Conservation (phyloP, 2,329 filamentous ascomycete species). For the Xylariaceae sp. region DNA sequence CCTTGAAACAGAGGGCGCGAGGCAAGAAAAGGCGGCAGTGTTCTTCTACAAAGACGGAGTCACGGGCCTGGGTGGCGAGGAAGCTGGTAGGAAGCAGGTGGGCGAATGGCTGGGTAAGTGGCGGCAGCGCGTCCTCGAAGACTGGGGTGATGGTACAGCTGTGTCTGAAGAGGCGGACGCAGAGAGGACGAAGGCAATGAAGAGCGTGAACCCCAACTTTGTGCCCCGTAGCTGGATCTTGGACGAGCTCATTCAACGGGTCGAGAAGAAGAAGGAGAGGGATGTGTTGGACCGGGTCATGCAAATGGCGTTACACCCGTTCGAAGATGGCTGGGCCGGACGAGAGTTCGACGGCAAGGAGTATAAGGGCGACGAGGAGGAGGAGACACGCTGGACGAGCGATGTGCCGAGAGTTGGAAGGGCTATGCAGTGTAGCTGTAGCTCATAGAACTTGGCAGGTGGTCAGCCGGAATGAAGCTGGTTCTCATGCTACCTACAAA, state of each 20-base stretch:
- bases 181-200: constrained; percentile 70
- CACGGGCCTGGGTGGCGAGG: constrained; percentile 53
- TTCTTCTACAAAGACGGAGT: constrained; percentile 81
- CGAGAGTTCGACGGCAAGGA: constrained; percentile 41
- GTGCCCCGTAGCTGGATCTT: constrained; percentile 87
- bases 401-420: constrained; percentile 76
- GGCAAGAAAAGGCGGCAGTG: constrained; percentile 59
- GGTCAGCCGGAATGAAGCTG: too few species aligned
- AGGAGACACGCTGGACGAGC: constrained; percentile 79
- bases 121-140: constrained; percentile 65
- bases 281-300: constrained; percentile 74
- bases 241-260: constrained; percentile 85
- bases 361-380: constrained; percentile 57
- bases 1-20: constrained; percentile 58
- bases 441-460: too few species aligned
- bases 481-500: too few species aligned
- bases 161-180: constrained; percentile 43
- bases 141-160: constrained; percentile 56
- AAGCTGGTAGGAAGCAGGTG: constrained; percentile 61
- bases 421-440: constrained; percentile 93
- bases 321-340: constrained; percentile 70
- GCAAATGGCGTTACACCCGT: constrained; percentile 80
- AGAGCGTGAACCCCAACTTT: constrained; percentile 86
- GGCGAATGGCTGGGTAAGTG: constrained; percentile 79
- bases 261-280: constrained; percentile 78